phyloP scores from a whole-genome alignment of 108 stramenopile species.

The Bacterosira constricta region DNA sequence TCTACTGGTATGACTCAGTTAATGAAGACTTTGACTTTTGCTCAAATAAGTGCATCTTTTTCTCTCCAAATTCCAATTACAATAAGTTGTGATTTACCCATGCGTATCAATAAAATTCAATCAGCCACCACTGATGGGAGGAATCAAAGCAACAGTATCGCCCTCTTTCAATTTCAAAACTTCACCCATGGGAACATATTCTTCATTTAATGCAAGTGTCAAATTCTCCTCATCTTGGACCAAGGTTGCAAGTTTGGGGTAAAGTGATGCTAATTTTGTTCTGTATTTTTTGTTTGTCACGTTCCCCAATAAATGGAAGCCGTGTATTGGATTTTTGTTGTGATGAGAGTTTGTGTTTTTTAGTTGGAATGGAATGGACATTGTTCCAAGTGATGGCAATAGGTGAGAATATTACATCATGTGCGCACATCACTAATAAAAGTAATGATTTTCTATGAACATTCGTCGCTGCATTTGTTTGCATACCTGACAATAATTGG shows the following conservation, averaged over 20 bases:
- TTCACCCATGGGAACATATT: conserved; percentile 74
- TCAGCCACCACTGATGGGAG: conserved; percentile 86
- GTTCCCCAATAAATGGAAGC: conserved; percentile 1
- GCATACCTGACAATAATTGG: too few species aligned
- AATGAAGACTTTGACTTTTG: too few species aligned
- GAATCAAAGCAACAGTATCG: conserved; percentile 85
- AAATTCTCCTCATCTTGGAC: conserved; percentile 79
- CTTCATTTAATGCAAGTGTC: conserved; percentile 87
- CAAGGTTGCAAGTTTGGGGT: conserved; percentile 64
- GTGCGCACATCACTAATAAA: too few species aligned
- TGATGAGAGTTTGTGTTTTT: background rate
- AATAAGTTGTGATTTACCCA: too few species aligned
- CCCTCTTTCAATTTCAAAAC: conserved; percentile 61
- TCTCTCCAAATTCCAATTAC: too few species aligned
- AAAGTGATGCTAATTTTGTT: conserved; percentile 54
- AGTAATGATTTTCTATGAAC: background rate
- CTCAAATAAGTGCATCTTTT: too few species aligned
- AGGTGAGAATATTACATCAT: background rate
- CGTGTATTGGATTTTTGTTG: background rate
- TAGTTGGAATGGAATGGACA: background rate
- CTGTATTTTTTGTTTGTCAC: conserved; percentile 13
- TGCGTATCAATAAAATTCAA: too few species aligned
- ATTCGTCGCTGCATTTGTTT: background rate
- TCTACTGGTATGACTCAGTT: too few species aligned
- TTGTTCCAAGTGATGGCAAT: background rate